Evolutionary conservation across 2,329 filamentous ascomycete genomes (phyloP).

Genomic region (Aspergillus viridinutans): DNA sequence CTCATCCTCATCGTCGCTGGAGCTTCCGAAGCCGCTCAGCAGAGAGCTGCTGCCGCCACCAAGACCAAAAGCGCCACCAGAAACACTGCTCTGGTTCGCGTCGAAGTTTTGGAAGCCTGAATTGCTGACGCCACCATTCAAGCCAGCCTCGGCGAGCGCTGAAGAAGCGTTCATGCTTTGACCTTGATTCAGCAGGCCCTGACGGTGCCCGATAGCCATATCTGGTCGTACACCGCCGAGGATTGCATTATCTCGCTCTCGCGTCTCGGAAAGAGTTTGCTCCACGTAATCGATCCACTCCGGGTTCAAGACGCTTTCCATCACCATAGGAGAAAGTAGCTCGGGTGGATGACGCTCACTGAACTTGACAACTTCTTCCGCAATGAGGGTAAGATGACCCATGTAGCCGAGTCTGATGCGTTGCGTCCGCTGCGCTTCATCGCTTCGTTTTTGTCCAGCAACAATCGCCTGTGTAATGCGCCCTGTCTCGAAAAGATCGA

Average conservation of each 20-base stretch:
- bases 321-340: slow-evolving; percentile 73
- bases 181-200: slow-evolving; percentile 58
- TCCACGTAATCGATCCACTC: slow-evolving; percentile 96
- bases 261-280: slow-evolving; percentile 83
- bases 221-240: slow-evolving; percentile 92
- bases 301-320: slow-evolving; percentile 82
- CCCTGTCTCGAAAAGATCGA: slow-evolving; percentile 88
- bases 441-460: slow-evolving; percentile 80
- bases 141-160: slow-evolving; percentile 73
- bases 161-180: slow-evolving; percentile 59
- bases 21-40: slow-evolving; percentile 87
- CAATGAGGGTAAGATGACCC: slow-evolving; percentile 94
- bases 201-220: slow-evolving; percentile 74
- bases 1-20: slow-evolving; percentile 93
- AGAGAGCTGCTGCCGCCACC: slow-evolving; percentile 62
- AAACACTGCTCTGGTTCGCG: slow-evolving; percentile 61
- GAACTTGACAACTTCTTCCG: slow-evolving; percentile 98
- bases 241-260: slow-evolving; percentile 97
- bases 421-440: slow-evolving; percentile 75
- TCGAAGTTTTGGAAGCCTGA: slow-evolving; percentile 60
- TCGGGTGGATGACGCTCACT: slow-evolving; percentile 90
- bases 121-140: slow-evolving; percentile 60
- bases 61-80: slow-evolving; percentile 68
- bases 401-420: slow-evolving; percentile 96
- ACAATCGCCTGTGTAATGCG: slow-evolving; percentile 89